These are phyloP conservation scores for Sextonia rubra DNA, from an alignment of 164 flowering plant species.

Conservation along the genomic window DNA sequence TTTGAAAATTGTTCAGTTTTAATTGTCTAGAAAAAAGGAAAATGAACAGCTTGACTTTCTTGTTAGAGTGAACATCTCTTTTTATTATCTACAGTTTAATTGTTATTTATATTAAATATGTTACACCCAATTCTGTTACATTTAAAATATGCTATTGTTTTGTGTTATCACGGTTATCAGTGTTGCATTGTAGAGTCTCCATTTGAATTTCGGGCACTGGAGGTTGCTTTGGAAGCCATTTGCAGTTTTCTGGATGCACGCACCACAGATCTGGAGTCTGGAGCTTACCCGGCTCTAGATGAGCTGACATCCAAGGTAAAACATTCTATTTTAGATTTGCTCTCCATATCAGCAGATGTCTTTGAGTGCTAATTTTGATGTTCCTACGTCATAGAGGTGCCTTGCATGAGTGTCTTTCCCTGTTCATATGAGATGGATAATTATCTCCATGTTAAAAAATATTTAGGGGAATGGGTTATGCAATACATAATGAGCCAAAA, in stretches of 20 bases:
- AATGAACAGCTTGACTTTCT: not conserved
- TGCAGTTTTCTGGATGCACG: constrained; percentile 94
- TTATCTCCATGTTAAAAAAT: not conserved
- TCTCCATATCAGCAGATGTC: not conserved
- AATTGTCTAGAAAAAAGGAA: too few species aligned
- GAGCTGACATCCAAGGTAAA: constrained; percentile 84
- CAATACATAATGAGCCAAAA: too few species aligned
- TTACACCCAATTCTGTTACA: not conserved
- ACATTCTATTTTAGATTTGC: not conserved
- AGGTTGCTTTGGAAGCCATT: constrained; percentile 90
- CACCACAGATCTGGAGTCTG: constrained; percentile 80
- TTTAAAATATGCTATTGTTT: constrained; percentile 8
- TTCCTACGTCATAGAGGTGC: not conserved
- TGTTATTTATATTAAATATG: not conserved
- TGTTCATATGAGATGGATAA: not conserved
- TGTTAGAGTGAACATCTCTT: not conserved
- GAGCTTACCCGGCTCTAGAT: constrained; percentile 92
- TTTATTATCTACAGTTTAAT: not conserved
- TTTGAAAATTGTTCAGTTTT: too few species aligned
- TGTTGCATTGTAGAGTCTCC: constrained; percentile 67
- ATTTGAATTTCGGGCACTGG: constrained; percentile 92
- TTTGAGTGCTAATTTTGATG: not conserved
- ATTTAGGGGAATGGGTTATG: too few species aligned
- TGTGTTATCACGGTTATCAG: not conserved
- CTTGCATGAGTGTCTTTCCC: not conserved